Base-by-base conservation (phyloP, 1,284 basidiomycete genomes). In the Quambalaria eucalypti region DNA sequence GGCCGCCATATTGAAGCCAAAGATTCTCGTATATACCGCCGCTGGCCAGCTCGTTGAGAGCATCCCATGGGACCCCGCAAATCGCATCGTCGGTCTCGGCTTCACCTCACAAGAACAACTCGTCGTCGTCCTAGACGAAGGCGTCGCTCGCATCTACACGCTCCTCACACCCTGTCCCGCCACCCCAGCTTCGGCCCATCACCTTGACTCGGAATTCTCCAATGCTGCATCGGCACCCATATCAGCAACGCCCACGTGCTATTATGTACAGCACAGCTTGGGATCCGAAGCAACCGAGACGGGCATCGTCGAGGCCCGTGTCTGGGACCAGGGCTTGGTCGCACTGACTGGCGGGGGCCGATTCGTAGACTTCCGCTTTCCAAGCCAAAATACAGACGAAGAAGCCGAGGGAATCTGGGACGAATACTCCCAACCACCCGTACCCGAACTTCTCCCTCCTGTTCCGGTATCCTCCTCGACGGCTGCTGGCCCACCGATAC, bases 91-190 rank as follows among this genome's bases (percentile, higher is more conserved):
- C 51, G 82, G 83, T 26, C 85, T 91, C 65, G 89, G 88, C 28
- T 91, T 88, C 85, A 88, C 87, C 0, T 61, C 77, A 14, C 84
- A 87, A 64, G 88, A 93, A 67, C 82, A 84, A 50, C 81, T 97
- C 31, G 84, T 87, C 0, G 83, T 93, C 5, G 78, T 98, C 28
- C 90, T 91, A 64, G 90, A 95, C 75, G 90, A 96, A 67, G 93
- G 93, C 16, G 81, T 83, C 8, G 96, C 95, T 73, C 82, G 93
- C 39, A 73, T 96, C 19, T 96, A 97, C 74, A 86, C 92, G 74
- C 80, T 96, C 21, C 75, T 76, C 28, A 68, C 53, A 8, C 68
- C 60, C 4, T 65, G 55, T 33, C 68, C 62, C 29, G 53, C 53
- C 28, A 25, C 25, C n/a, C 5, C 4, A 14, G 3, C 36, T 5